Evolutionary conservation across 2,329 filamentous ascomycete species (phyloP), one percentile per base, ranked within the genome.

Genomic region (Botrytis deweyae): DNA sequence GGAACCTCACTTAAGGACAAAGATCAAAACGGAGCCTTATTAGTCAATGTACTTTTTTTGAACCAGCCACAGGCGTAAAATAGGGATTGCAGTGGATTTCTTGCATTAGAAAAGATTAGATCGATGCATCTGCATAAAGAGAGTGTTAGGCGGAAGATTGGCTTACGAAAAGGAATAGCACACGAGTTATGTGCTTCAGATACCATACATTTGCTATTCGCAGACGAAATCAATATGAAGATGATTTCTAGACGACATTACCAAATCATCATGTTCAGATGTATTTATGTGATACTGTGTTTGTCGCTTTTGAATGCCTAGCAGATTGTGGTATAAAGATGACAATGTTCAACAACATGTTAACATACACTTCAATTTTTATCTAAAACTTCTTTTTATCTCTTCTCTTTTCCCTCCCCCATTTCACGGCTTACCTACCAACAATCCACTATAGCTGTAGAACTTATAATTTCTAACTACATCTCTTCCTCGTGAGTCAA

Each of bases 21-120:
- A 65, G n/a, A 69, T 88, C 78, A 84, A 74, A 42, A 74, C 69
- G 20, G 72, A 74, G 52, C 33, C 72, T 38, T 38, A 74, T 38
- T 38, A 74, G 61, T 49, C 22, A 69, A 14, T 22, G 29, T 58
- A 33, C 5, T 42, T 58, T 20, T 58, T 20, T 33, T 55, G 8
- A n/a, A 42, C 36, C 7, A 52, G n/a, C 66, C 16, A 33, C 49
- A 44, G 49, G 49, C 66, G 18, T 38, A 33, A 58, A 55, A 58
- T 44, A 42, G 36, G 49, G 12, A 18, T 20, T 38, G 49, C 14
- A n/a, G 49, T 42, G 29, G 49, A 42, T 69, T 58, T 58, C 49
- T 44, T 58, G 66, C 66, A 69, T 69, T 42, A 42, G 12, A 33
- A 7, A n/a, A 58, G n/a, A 55, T 58, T 58, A 68, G 65, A 68